A percentile compares a stretch with the other conserved stretches of the same genome.
phyloP scores from a whole-genome alignment of 441 rosid species.

The Gossypium aridum region DNA sequence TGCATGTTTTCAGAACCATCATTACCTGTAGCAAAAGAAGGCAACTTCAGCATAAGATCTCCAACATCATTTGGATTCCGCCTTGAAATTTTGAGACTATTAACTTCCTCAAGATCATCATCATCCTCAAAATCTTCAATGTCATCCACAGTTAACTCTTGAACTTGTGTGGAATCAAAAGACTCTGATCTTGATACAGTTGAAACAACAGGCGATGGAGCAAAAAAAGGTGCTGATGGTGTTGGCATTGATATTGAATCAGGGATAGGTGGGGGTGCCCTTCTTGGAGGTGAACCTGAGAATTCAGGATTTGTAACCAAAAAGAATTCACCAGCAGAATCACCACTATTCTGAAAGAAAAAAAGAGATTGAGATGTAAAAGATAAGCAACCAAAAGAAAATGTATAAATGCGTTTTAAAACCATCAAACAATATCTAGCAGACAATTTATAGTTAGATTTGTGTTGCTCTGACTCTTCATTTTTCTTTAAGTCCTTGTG shows the following conservation, averaged over 20 bases:
- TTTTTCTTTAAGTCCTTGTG: neutral
- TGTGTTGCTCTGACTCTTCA: neutral
- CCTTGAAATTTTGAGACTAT: slow-evolving; percentile 62
- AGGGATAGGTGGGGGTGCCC: slow-evolving; percentile 75
- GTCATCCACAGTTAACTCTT: slow-evolving; percentile 94
- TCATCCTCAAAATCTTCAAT: slow-evolving; percentile 95
- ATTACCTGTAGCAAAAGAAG: slow-evolving; percentile 84
- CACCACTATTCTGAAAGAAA: slow-evolving; percentile 52
- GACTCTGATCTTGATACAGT: slow-evolving; percentile 61
- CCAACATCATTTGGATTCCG: slow-evolving; percentile 61
- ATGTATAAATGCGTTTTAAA: neutral
- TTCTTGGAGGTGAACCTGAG: slow-evolving; percentile 93
- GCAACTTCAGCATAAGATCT: slow-evolving; percentile 69
- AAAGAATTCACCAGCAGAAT: slow-evolving; percentile 78
- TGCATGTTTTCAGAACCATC: neutral
- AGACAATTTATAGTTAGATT: neutral
- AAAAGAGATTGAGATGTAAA: slow-evolving; percentile 7
- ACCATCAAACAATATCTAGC: neutral
- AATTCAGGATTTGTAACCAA: slow-evolving; percentile 72
- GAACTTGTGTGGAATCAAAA: slow-evolving; percentile 56
- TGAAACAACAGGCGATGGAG: slow-evolving; percentile 56
- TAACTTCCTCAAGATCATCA: slow-evolving; percentile 54
- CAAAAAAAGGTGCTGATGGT: slow-evolving; percentile 39
- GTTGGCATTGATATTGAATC: slow-evolving; percentile 28
- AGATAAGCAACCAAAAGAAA: neutral